phyloP scores from a whole-genome alignment of 305 asterid genomes.

The Fraxinus sp. region DNA sequence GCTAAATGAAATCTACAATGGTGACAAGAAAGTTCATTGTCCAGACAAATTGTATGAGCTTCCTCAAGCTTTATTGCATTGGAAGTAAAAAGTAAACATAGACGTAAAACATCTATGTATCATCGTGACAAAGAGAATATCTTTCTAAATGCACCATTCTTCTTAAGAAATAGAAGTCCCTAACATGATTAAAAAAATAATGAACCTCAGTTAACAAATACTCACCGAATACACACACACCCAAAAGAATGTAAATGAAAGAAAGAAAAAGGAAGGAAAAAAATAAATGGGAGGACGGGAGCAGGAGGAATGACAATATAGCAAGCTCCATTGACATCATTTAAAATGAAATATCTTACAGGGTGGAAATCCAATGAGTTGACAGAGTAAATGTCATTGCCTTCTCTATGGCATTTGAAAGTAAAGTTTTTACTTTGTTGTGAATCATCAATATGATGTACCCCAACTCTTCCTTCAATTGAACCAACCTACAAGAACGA shows the following conservation, averaged over 20 bases:
- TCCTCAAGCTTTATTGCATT: not conserved
- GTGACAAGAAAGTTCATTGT: not conserved
- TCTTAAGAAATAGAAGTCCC: not conserved
- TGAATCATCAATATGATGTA: slow-evolving; percentile 87
- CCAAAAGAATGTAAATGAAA: not conserved
- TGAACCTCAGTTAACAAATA: slow-evolving; percentile 16
- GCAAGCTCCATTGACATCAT: slow-evolving; percentile 13
- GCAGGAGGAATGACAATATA: slow-evolving; percentile 13
- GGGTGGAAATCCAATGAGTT: slow-evolving; percentile 89
- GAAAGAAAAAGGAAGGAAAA: slow-evolving; percentile 3
- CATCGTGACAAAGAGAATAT: not conserved
- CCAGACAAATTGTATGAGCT: not conserved
- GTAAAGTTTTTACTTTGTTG: slow-evolving; percentile 81
- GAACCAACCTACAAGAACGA: slow-evolving; percentile 74
- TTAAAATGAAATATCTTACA: slow-evolving; percentile 48
- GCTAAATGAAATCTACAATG: not conserved
- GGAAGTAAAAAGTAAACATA: not conserved
- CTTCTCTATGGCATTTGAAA: slow-evolving; percentile 95
- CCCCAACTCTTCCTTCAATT: slow-evolving; percentile 95
- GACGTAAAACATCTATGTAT: not conserved
- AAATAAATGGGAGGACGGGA: not conserved
- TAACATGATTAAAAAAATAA: not conserved
- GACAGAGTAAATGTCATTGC: slow-evolving; percentile 79
- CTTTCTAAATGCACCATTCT: not conserved
- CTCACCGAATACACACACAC: slow-evolving; percentile 50